Evolutionary conservation across 2,329 filamentous ascomycete genomes (phyloP).

Genomic region (Westerdykella ornata): DNA sequence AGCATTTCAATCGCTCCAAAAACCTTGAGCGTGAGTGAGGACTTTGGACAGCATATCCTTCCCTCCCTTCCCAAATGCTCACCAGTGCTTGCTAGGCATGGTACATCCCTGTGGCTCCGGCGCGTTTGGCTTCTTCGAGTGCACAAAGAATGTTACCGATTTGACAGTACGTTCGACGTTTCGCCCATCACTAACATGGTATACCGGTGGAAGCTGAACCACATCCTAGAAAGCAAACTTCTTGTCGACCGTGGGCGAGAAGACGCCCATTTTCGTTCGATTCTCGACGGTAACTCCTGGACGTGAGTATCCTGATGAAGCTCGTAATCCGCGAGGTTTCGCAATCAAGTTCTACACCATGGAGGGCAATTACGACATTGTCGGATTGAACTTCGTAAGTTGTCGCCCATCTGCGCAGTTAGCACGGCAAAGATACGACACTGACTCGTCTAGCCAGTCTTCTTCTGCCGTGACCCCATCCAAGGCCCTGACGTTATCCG

Average conservation of each 20-base stretch:
- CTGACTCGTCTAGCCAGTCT: constrained; percentile 35
- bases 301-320: constrained; percentile 42
- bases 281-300: constrained; percentile 44
- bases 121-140: constrained; percentile 45
- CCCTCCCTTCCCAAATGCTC: too few relatives aligned
- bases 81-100: constrained; percentile 35
- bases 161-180: constrained; percentile 20
- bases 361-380: constrained; percentile 47
- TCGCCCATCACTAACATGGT: background rate
- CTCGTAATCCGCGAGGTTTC: constrained; percentile 44
- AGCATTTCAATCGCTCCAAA: constrained; percentile 52
- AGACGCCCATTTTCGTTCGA: constrained; percentile 40
- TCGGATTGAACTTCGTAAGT: constrained; percentile 42
- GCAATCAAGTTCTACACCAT: constrained; percentile 47
- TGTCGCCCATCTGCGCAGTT: background rate
- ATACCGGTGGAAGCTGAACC: background rate
- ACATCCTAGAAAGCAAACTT: constrained; percentile 37
- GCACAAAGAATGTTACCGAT: constrained; percentile 35
- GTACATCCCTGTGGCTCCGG: constrained; percentile 41
- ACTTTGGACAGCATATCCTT: too few relatives aligned
- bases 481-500: constrained; percentile 45
- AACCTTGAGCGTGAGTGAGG: constrained; percentile 33
- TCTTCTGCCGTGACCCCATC: constrained; percentile 47
- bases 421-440: background rate
- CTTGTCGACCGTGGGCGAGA: constrained; percentile 36